Evolutionary conservation across 176 grass and related monocot species (phyloP).

Genomic region (Chloris gayana): DNA sequence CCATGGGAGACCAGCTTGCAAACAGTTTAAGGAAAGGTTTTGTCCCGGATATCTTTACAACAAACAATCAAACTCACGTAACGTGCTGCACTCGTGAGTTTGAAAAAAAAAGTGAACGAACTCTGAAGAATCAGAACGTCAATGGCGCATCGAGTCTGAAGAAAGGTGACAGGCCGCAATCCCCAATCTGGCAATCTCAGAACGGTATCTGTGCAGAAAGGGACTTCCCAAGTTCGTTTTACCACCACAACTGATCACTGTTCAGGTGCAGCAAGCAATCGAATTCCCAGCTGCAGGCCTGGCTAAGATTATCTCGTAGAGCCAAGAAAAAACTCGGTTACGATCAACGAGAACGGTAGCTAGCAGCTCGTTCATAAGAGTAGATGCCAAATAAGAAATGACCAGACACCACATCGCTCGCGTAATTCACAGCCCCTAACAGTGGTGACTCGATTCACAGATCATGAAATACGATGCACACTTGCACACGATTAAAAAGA

Average conservation of each 20-base stretch:
- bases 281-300: neutral
- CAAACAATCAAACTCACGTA: conserved; percentile 12
- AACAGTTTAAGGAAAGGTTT: neutral
- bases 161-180: neutral
- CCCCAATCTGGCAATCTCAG: neutral
- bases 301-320: neutral
- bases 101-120: neutral
- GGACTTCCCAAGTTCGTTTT: neutral
- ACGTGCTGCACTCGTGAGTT: neutral
- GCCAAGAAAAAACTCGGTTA: neutral
- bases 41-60: conserved; percentile 7
- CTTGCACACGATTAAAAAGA: neutral
- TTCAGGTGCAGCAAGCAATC: conserved; percentile 8
- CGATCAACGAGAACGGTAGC: conserved; percentile 19
- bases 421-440: neutral
- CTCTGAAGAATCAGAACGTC: neutral
- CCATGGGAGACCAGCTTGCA: neutral
- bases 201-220: too few species aligned
- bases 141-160: neutral
- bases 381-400: conserved; percentile 16
- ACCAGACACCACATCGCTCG: neutral
- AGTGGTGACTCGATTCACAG: neutral
- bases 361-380: neutral
- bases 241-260: neutral
- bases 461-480: neutral